Evolutionary conservation across 1,284 basidiomycete species (phyloP).

Genomic region (Microbotryum violaceum): DNA sequence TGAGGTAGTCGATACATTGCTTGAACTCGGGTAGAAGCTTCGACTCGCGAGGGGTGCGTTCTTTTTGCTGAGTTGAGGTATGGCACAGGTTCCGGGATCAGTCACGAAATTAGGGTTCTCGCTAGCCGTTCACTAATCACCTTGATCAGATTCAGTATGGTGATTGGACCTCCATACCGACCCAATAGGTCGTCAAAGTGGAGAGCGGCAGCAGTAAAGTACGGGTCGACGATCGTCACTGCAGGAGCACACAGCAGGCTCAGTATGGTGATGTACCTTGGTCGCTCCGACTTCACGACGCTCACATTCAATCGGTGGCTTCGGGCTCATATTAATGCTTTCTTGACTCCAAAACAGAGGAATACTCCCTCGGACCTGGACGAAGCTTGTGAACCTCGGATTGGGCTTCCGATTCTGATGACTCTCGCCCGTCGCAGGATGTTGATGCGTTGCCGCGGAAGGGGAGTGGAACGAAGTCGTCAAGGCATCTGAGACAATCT

Average conservation of each 20-base stretch:
- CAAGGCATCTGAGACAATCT: conserved; percentile 89
- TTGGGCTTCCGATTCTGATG: conserved; percentile 49
- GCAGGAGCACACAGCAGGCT: conserved; percentile 6
- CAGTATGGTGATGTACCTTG: too few species aligned
- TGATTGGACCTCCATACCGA: conserved; percentile 83
- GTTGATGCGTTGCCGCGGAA: not conserved
- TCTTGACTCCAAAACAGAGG: conserved; percentile 39
- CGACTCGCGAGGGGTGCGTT: conserved; percentile 74
- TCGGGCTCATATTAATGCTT: conserved; percentile 64
- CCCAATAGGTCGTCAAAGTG: conserved; percentile 91
- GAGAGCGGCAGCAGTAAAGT: conserved; percentile 81
- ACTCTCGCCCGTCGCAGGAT: conserved; percentile 30
- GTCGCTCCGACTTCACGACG: not conserved
- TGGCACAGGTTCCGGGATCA: not conserved
- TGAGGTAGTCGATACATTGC: conserved; percentile 85
- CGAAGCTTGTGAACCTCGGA: conserved; percentile 82
- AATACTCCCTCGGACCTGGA: conserved; percentile 85
- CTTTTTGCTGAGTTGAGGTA: conserved; percentile 45
- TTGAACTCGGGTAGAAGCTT: conserved; percentile 87
- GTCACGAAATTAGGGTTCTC: not conserved
- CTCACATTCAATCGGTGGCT: conserved; percentile 90
- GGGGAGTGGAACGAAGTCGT: conserved; percentile 78
- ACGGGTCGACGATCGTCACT: conserved; percentile 94
- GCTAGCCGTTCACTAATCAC: conserved; percentile 45
- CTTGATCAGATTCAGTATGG: conserved; percentile 95